Evolutionary conservation across 345 rosid genomes (phyloP).

Genomic region (Citrus australasica): DNA sequence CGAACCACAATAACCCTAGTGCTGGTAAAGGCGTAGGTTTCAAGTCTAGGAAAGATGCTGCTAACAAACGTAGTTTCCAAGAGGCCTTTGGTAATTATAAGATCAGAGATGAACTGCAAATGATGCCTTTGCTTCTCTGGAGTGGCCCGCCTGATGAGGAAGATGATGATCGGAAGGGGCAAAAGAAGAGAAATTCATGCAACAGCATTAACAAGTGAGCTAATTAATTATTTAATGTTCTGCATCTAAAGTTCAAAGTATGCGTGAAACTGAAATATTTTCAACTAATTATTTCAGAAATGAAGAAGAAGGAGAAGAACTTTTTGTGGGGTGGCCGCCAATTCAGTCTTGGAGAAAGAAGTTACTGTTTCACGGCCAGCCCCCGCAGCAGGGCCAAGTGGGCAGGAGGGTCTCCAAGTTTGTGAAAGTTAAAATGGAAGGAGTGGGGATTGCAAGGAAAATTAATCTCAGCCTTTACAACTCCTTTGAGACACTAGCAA

Average conservation of each 20-base stretch:
- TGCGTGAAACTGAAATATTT: neutral
- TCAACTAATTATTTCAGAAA: neutral
- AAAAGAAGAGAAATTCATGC: conserved; percentile 24
- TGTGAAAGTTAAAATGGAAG: conserved; percentile 83
- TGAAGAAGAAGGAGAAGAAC: conserved; percentile 31
- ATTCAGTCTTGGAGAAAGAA: conserved; percentile 65
- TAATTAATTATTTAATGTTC: neutral
- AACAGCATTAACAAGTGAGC: conserved; percentile 35
- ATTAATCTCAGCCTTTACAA: conserved; percentile 44
- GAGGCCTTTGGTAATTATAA: conserved; percentile 22
- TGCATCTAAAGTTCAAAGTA: too few species aligned
- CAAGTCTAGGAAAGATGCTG: neutral
- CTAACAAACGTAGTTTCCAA: conserved; percentile 31
- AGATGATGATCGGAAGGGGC: conserved; percentile 37
- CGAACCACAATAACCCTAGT: conserved; percentile 15
- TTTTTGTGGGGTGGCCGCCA: conserved; percentile 79
- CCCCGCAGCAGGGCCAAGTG: conserved; percentile 1
- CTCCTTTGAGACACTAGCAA: conserved; percentile 44
- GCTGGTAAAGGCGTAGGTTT: conserved; percentile 2
- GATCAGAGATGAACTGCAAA: neutral
- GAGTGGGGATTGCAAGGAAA: conserved; percentile 60
- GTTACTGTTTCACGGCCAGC: conserved; percentile 14
- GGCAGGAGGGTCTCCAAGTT: conserved; percentile 31
- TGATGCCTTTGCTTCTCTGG: conserved; percentile 31
- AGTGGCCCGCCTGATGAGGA: conserved; percentile 54